Conservation (phyloP, 2,329 filamentous ascomycete species). For the Diaporthe ampelina region DNA sequence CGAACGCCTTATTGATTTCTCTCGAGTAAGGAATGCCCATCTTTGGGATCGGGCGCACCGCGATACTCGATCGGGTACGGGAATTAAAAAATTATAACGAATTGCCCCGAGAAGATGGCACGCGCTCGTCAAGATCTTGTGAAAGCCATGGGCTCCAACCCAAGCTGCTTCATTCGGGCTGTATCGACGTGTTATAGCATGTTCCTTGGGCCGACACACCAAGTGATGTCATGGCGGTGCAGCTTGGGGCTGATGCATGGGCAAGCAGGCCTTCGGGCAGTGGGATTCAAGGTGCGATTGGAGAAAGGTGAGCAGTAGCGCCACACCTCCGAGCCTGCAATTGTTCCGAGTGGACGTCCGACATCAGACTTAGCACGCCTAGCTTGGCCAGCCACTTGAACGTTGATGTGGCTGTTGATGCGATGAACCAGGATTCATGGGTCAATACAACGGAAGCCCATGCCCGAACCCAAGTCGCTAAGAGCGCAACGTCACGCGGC, state of each 20-base stretch:
- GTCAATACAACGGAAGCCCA: not conserved
- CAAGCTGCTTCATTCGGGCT: not conserved
- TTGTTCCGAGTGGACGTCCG: slow-evolving; percentile 28
- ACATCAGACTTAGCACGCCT: slow-evolving; percentile 1
- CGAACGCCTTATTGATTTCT: slow-evolving; percentile 38
- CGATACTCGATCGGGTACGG: too few species aligned
- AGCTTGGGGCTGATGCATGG: slow-evolving; percentile 22
- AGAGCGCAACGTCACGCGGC: not conserved
- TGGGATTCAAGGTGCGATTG: slow-evolving; percentile 19
- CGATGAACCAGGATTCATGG: not conserved
- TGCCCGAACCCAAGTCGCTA: not conserved
- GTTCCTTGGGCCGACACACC: not conserved
- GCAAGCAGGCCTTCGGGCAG: slow-evolving; percentile 11
- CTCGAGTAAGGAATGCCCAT: slow-evolving; percentile 42
- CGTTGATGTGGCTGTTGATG: slow-evolving; percentile 9
- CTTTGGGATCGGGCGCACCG: not conserved
- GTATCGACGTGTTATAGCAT: slow-evolving; percentile 4
- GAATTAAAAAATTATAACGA: not conserved
- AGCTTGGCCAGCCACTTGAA: slow-evolving; percentile 1
- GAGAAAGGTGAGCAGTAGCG: slow-evolving; percentile 26
- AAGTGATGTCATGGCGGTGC: slow-evolving; percentile 41
- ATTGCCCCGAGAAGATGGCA: too few species aligned
- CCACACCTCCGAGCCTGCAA: slow-evolving; percentile 30
- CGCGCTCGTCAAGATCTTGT: not conserved
- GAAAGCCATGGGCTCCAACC: not conserved